Percentiles rank a stretch among this genome's conserved stretches.
Conservation (phyloP, 1,139 yeast genomes). For the Diutina sp. region DNA sequence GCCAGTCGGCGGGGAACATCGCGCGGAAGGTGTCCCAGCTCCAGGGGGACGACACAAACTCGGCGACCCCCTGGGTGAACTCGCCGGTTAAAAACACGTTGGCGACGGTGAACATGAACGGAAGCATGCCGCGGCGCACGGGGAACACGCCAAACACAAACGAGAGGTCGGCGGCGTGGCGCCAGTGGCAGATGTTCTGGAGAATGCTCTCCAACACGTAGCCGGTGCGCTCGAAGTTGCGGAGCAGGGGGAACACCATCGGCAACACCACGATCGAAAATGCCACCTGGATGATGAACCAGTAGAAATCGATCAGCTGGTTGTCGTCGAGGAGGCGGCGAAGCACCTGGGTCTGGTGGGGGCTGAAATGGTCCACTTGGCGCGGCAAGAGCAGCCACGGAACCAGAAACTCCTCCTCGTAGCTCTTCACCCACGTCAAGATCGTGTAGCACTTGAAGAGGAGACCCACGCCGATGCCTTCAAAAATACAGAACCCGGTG, state of each 20-base stretch:
- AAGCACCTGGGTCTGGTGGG: background rate
- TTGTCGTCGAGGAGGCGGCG: background rate
- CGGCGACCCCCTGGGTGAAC: background rate
- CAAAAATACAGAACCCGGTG: background rate
- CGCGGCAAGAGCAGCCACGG: background rate
- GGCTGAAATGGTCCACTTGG: background rate
- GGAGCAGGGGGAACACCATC: background rate
- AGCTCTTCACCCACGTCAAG: background rate
- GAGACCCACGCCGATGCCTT: background rate
- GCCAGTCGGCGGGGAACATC: background rate
- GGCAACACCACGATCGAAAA: background rate
- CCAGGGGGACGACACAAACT: constrained; percentile 2
- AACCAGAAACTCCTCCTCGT: background rate
- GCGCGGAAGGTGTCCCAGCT: constrained; percentile 4
- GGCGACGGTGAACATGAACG: background rate
- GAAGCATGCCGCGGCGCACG: background rate
- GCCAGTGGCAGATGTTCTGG: background rate
- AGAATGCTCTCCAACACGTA: background rate
- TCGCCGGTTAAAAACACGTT: background rate
- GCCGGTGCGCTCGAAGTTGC: background rate
- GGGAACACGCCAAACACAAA: background rate
- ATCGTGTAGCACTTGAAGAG: background rate
- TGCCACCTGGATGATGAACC: background rate
- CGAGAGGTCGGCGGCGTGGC: background rate
- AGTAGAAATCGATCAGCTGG: background rate